phyloP scores from a whole-genome alignment of 2,329 filamentous ascomycete genomes.

The Fonsecaea nubica region DNA sequence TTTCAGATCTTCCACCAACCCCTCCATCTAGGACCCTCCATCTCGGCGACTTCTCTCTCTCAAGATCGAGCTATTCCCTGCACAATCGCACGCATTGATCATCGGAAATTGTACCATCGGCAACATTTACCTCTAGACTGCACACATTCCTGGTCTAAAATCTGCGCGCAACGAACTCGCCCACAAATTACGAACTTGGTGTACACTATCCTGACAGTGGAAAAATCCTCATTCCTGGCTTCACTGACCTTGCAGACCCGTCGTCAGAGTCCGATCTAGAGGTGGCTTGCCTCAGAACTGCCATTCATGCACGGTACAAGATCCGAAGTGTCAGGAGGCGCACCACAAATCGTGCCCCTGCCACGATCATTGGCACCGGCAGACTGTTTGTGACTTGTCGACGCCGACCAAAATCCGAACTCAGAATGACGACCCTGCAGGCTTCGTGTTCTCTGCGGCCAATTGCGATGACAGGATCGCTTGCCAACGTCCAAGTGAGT shows the following conservation, averaged over 20 bases:
- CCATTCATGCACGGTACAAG: neutral
- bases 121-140: neutral
- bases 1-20: constrained; percentile 4
- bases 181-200: neutral
- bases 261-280: neutral
- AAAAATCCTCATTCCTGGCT: neutral
- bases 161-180: neutral
- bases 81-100: neutral
- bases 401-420: neutral
- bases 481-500: neutral
- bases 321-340: neutral
- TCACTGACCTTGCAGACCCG: neutral
- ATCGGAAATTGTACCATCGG: neutral
- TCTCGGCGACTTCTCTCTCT: neutral
- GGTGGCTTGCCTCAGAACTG: neutral
- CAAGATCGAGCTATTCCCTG: neutral
- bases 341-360: neutral
- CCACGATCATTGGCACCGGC: neutral
- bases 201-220: neutral
- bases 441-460: neutral
- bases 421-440: neutral
- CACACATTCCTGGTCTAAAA: neutral
- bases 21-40: neutral
- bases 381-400: constrained; percentile 5
- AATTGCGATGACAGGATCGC: neutral